Base-by-base conservation (phyloP, 306 rosid species). In the Purshia tridentata region DNA sequence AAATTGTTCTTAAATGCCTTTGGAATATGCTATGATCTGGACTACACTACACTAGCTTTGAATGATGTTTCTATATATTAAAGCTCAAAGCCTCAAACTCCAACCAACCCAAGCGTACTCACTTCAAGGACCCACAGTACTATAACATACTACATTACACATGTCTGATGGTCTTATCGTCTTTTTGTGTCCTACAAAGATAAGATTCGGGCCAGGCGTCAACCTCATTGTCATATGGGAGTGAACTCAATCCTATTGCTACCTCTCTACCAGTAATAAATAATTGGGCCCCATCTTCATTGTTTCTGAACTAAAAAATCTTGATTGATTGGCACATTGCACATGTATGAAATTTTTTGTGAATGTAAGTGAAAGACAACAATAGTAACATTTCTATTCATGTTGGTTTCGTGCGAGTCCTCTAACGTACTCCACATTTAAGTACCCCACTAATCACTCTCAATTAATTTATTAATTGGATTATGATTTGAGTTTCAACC, bases 11-110 rank as follows among this genome's bases (percentile, higher is more conserved):
- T 37, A 39, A 68, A 76, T 76, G 70, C 53, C 37, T 23, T 58
- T 4, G 72, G 84, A 70, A 82, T 82, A 80, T 67, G 75, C 79
- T 59, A 45, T 29, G 35, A 29, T 29, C 40, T 35, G 65, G 56
- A 78, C 13, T 13, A 69, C 48, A 65, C 75, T 9, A 63, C 47
- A 44, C 47, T 44, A 8, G 4, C 35, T 29, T 29, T 29, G 35
- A 29, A 29, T 29, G 35, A 29, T 29, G 35, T 29, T 29, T 2
- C 35, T 29, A 29, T 29, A 29, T 1, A 29, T 29, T 29, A 29
- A 29, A 29, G 35, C 35, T 29, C 35, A 29, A 29, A 29, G 35
- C 35, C 35, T 29, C 35, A 29, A 29, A 29, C 35, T 29, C 35
- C 35, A 29, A 29, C 35, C 35, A 29, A 29, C 35, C 35, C 35